Evolutionary conservation across 176 grass and related monocot species (phyloP), one percentile per base, ranked within the genome.

Genomic region (Triticum dicoccoides): DNA sequence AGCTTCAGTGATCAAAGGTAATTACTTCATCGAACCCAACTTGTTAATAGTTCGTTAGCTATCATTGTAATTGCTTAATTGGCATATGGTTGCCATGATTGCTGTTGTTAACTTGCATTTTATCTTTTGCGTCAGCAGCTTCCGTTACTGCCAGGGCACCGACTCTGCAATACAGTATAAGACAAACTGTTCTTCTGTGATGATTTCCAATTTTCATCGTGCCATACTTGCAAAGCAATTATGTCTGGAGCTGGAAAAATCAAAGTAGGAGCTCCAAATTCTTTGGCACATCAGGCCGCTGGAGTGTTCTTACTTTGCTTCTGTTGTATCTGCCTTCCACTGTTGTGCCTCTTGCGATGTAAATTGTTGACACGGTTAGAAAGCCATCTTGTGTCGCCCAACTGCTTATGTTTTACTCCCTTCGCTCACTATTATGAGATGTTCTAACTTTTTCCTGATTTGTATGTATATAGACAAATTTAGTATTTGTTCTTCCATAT

Each of bases 1-100:
- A 85, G 15, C 85, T 74, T 51, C 27, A 63, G 11, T 17, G 29
- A 63, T 6, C 20, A 51, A 88, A 87, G 81, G 81, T 90, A 3
- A 21, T 58, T 25, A 52, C 45, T 35, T 51, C 8, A 25, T 41
- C 17, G 5, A 59, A 13, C 44, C 17, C 33, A 45, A 13, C 61
- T 80, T 74, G 49, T 62, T 58, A 9, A 17, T 38, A 2, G 5
- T 72, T 72, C 9, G 1, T 25, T 25, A 73, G 9, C 4, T 44
- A 32, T 64, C 15, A 39, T 42, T n/a, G 3, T n/a, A 13, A 23
- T 47, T 47, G 44, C 44, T 47, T 44, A 44, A 44, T 32, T 39
- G 23, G 25, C 65, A 41, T 59, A 4, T 6, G 37, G 73, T 29
- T 27, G n/a, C 32, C 44, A 33, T 0, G 17, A 38, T 23, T 18